Base-by-base conservation (phyloP, 2,329 filamentous ascomycete genomes). In the Myriosclerotinia duriaeana region DNA sequence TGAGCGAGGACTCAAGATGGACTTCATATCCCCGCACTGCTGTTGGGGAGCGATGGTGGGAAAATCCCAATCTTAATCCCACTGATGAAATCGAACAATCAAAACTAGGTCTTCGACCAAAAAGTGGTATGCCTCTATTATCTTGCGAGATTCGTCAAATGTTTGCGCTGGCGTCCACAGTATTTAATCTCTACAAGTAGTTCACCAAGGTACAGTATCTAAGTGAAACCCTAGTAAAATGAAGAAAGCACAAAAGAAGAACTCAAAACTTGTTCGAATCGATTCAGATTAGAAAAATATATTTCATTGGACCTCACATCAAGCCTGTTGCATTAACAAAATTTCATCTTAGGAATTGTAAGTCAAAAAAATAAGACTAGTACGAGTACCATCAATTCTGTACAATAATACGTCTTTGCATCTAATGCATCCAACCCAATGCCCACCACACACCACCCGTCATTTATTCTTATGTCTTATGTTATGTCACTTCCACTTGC, bases 341-440 rank as follows among this genome's bases (percentile, higher is more conserved):
- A 26, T 11, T 3, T 14, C n/a, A 17, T 61, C 30, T 38, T 12
- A 26, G 26, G 9, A 14, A 38, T 17, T 38, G 34, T 9, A n/a
- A 48, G 20, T 26, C 44, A 15, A 48, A 60, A 50, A 50, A 36
- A 44, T 44, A 17, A 30, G 58, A 61, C 44, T 17, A 40, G 17
- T 50, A 40, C 20, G 34, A 50, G 8, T n/a, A 61, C 46, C 34
- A 20, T 50, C 52, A 66, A 66, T 71, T 69, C 66, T 73, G 68
- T 72, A 73, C 70, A 73, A 72, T 72, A 71, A 72, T 72, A 73
- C 69, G 71, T 53, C 46, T 44, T 44, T 54, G 42, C 40, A 61
- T 66, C 59, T 68, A 68, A 69, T 70, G 65, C 66, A 64, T 50
- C 46, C 58, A 61, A 50, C 58, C 44, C 44, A 7, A 60, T 50